Evolutionary conservation across 2,329 filamentous ascomycete genomes (phyloP).

Genomic region (Ophiocordyceps camponoti-saundersi): DNA sequence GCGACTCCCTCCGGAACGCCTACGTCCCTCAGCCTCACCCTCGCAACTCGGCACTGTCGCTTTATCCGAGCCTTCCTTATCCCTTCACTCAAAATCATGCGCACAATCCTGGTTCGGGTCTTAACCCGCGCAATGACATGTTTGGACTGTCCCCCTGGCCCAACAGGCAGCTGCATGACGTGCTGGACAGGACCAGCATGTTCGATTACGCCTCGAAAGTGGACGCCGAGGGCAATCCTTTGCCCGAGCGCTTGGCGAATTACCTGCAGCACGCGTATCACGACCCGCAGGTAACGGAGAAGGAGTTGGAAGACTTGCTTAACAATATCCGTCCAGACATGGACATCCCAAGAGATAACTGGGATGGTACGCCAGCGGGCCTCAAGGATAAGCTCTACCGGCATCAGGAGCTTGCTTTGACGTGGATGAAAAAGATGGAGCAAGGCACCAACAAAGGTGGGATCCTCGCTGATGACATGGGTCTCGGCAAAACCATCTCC

Average conservation of each 20-base stretch:
- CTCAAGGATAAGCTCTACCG: conserved; percentile 56
- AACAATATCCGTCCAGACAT: conserved; percentile 59
- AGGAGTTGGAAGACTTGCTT: conserved; percentile 54
- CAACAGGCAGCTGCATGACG: conserved; percentile 10
- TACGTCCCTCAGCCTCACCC: neutral
- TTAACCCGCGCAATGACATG: neutral
- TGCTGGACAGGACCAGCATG: conserved; percentile 20
- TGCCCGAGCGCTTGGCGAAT: conserved; percentile 15
- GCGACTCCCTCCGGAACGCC: neutral
- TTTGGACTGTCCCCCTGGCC: neutral
- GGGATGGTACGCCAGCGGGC: conserved; percentile 51
- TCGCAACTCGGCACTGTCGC: neutral
- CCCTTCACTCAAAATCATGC: neutral
- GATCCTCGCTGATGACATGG: conserved; percentile 88
- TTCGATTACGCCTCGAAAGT: conserved; percentile 18
- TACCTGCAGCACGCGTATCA: conserved; percentile 18
- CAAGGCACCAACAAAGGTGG: conserved; percentile 65
- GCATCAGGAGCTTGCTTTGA: conserved; percentile 68
- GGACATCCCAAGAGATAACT: conserved; percentile 41
- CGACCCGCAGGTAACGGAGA: conserved; percentile 24
- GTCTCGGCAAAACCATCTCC: conserved; percentile 78
- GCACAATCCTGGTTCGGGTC: neutral
- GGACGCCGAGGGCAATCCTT: conserved; percentile 18
- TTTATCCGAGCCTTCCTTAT: neutral
- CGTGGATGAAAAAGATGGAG: conserved; percentile 75